Evolutionary conservation across 768 basidiomycete genomes (phyloP).

Genomic region (Chlorophyllum brunneum): DNA sequence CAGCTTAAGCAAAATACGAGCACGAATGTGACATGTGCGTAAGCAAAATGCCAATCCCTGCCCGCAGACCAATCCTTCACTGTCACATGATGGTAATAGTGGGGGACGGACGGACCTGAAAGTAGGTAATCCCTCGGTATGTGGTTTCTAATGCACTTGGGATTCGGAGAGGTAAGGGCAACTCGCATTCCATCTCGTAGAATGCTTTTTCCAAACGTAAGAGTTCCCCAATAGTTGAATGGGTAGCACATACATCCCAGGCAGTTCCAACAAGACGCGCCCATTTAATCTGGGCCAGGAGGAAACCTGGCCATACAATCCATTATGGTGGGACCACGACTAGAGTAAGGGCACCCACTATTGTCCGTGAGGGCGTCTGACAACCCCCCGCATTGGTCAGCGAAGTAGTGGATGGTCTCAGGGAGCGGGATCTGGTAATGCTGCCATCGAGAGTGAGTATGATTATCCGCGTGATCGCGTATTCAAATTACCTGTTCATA

Average conservation of each 20-base stretch:
- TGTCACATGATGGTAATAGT: neutral
- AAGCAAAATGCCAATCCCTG: neutral
- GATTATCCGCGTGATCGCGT: too few species aligned
- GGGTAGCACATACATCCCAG: neutral
- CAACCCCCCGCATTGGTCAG: neutral
- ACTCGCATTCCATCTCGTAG: neutral
- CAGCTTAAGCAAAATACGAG: neutral
- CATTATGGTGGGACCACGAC: too few species aligned
- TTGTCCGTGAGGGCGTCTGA: constrained; percentile 1
- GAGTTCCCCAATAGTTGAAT: neutral
- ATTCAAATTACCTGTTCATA: neutral
- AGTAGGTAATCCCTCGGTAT: neutral
- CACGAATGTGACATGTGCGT: constrained; percentile 1
- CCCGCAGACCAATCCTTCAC: neutral
- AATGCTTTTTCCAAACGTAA: neutral
- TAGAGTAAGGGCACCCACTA: neutral
- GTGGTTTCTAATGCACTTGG: neutral
- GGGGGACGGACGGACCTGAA: neutral
- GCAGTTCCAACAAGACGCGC: neutral
- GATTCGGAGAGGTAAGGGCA: neutral
- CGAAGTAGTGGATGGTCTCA: neutral
- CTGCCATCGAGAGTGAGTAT: neutral
- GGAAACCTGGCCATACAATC: neutral
- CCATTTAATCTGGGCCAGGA: neutral
- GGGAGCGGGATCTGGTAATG: neutral